Percentiles rank a stretch among this genome's conserved stretches.
Conservation (phyloP, 2,329 filamentous ascomycete genomes). For the Colletotrichum nymphaeae region DNA sequence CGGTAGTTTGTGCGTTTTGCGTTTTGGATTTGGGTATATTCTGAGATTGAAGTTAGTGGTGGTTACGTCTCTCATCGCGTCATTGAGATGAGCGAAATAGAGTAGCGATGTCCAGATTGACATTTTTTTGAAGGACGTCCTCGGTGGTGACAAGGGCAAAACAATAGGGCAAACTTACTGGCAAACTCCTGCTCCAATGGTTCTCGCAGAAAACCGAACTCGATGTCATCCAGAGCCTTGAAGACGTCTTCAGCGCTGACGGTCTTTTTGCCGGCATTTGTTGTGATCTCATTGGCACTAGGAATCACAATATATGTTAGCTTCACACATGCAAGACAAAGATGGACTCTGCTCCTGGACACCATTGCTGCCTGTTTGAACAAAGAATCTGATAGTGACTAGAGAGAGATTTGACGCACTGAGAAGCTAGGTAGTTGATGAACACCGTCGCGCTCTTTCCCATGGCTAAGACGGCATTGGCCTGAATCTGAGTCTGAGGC, state of each 20-base stretch:
- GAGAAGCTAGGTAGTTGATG: slow-evolving; percentile 80
- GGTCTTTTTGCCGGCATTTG: slow-evolving; percentile 80
- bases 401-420: slow-evolving; percentile 64
- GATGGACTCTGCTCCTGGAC: not conserved
- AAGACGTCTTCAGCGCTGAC: slow-evolving; percentile 82
- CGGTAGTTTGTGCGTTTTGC: slow-evolving; percentile 81
- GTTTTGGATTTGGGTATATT: slow-evolving; percentile 79
- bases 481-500: slow-evolving; percentile 85
- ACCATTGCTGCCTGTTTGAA: not conserved
- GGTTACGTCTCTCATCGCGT: slow-evolving; percentile 12
- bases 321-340: not conserved
- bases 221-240: slow-evolving; percentile 79
- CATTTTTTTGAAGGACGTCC: not conserved
- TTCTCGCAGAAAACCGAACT: slow-evolving; percentile 77
- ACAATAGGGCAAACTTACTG: slow-evolving; percentile 61
- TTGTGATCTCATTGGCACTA: slow-evolving; percentile 80
- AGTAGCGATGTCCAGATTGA: not conserved
- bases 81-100: not conserved
- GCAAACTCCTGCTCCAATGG: slow-evolving; percentile 80
- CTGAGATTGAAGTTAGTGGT: slow-evolving; percentile 48
- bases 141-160: not conserved
- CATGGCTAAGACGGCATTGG: slow-evolving; percentile 82
- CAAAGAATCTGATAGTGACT: not conserved
- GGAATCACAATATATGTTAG: not conserved
- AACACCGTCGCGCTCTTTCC: slow-evolving; percentile 87